Conservation (phyloP, 2,329 filamentous ascomycete genomes). For the Pestalotiopsis sp. region DNA sequence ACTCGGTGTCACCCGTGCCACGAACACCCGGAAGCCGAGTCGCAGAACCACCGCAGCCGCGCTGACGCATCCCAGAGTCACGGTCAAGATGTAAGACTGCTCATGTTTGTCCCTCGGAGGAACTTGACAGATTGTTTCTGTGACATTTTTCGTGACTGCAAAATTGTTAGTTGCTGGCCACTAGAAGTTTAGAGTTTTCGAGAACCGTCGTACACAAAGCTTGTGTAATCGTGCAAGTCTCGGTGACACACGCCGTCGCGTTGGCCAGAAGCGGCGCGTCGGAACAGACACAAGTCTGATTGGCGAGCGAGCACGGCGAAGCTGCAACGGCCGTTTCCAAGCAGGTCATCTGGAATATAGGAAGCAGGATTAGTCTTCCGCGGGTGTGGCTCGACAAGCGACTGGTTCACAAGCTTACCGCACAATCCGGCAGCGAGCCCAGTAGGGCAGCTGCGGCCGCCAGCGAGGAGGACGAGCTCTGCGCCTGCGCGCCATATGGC, state of each 20-base stretch:
- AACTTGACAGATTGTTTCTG: conserved; percentile 29
- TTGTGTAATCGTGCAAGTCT: conserved; percentile 33
- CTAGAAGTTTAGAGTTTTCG: neutral
- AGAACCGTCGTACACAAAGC: conserved; percentile 28
- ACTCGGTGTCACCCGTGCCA: conserved; percentile 35
- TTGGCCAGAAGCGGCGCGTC: conserved; percentile 26
- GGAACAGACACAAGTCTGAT: conserved; percentile 35
- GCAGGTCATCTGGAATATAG: conserved; percentile 16
- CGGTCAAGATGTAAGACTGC: conserved; percentile 35
- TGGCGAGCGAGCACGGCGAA: conserved; percentile 28
- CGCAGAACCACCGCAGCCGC: conserved; percentile 44
- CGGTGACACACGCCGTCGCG: conserved; percentile 29
- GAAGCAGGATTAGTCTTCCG: neutral
- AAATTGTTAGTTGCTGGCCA: conserved; percentile 2
- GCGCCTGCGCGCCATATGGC: neutral
- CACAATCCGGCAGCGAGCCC: conserved; percentile 31
- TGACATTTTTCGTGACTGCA: conserved; percentile 20
- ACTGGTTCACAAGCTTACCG: conserved; percentile 25
- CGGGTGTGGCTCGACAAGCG: neutral
- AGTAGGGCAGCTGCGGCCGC: conserved; percentile 12
- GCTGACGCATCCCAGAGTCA: conserved; percentile 36
- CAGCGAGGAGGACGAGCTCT: neutral
- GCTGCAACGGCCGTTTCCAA: conserved; percentile 23
- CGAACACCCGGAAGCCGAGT: conserved; percentile 36
- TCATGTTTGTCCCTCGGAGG: conserved; percentile 33